Base-by-base conservation (phyloP, 176 grass and related monocot genomes). In the Musa acuminata region DNA sequence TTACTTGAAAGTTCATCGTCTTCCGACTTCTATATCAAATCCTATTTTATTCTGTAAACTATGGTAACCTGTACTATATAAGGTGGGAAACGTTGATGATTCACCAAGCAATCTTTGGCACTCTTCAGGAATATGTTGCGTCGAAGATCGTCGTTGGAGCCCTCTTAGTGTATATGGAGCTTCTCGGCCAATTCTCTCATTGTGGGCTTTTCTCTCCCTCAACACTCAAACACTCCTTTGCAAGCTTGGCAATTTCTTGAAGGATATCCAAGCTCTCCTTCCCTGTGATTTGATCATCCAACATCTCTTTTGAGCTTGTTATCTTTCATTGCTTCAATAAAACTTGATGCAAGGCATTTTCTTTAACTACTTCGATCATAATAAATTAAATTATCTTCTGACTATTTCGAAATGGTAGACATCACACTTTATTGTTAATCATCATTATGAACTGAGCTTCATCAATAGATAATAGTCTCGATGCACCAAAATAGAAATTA, bases 101-200 rank as follows among this genome's bases (percentile, higher is more conserved):
- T 69, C 85, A 10, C 13, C 78, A 72, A 94, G 75, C 80, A 90
- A 80, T 20, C 78, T 85, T 52, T 82, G 67, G 2, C 23, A 71
- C 52, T 90, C 83, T 90, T 23, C 85, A 0, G 27, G 3, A 51
- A 53, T 22, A 1, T 16, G 69, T 85, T 80, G 66, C 69, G 10
- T 29, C 72, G 53, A 80, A 0, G 79, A 75, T 8, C 90, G 24
- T 0, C 65, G 59, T 63, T 84, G 82, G 71, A 82, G 76, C 74
- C 82, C 87, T 80, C 82, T 80, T 5, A 83, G n/a, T n/a, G 43
- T 72, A 73, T 82, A 43, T 84, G 80, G 5, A 90, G 66, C 11
- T 54, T 87, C 1, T 95, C 81, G 0, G 88, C 85, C 7, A 80
- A 81, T 82, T 84, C 91, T 55, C 79, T 84, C 91, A 90, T 90